These are phyloP conservation scores for Fusarium solani-melongenae DNA, from an alignment of 2,329 filamentous ascomycete species.

Conservation along the genomic window DNA sequence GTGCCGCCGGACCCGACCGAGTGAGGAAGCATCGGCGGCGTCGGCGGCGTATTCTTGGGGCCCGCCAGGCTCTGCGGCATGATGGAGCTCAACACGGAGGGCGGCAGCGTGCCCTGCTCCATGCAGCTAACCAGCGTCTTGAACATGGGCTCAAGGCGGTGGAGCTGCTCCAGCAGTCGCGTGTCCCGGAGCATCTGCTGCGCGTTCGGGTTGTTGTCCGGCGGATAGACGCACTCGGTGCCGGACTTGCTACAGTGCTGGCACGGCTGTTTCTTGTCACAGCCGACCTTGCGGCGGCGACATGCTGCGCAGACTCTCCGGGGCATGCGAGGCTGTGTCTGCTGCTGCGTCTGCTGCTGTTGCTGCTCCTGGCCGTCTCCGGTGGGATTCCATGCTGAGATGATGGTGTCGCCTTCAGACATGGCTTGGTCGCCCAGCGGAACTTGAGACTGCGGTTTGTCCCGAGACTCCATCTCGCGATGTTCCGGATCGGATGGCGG, in stretches of 20 bases:
- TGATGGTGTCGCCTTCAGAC: conserved; percentile 6
- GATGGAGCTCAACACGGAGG: neutral
- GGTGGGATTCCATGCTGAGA: conserved; percentile 5
- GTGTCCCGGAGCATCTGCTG: neutral
- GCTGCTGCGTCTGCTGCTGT: neutral
- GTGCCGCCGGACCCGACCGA: conserved; percentile 7
- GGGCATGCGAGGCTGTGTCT: neutral
- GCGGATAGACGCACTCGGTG: conserved; percentile 7
- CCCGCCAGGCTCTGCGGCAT: neutral
- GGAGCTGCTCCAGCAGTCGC: conserved; percentile 2
- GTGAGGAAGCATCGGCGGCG: conserved; percentile 8
- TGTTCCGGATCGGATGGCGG: neutral
- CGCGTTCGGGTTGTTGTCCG: neutral
- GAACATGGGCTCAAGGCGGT: conserved; percentile 10
- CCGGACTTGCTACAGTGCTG: conserved; percentile 17
- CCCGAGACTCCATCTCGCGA: neutral
- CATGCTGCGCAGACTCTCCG: conserved; percentile 9
- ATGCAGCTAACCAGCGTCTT: conserved; percentile 12
- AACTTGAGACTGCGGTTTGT: neutral
- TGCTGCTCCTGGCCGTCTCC: neutral
- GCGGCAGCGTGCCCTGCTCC: conserved; percentile 8
- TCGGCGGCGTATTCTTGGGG: neutral
- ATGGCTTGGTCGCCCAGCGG: neutral
- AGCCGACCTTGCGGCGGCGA: conserved; percentile 15
- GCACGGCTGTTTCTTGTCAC: conserved; percentile 13